Percentiles rank a stretch among this genome's conserved stretches.
phyloP scores from a whole-genome alignment of 1,284 basidiomycete species.

The Bondarzewia mesenterica region DNA sequence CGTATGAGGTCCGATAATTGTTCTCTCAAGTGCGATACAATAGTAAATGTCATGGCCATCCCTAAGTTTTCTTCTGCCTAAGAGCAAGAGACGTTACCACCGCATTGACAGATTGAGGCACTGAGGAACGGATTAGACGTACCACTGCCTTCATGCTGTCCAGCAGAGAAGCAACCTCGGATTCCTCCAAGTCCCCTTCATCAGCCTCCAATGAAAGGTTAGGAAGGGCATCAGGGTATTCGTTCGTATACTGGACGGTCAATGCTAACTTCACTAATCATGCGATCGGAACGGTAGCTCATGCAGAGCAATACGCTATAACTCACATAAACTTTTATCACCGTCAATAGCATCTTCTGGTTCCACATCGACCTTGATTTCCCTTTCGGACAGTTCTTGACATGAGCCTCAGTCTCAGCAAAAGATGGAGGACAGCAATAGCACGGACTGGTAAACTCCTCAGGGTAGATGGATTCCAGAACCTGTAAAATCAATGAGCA shows the following conservation, averaged over 20 bases:
- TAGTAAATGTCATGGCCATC: constrained; percentile 97
- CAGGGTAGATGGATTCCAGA: constrained; percentile 91
- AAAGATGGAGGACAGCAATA: constrained; percentile 16
- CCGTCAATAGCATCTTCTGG: constrained; percentile 73
- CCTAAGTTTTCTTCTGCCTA: constrained; percentile 88
- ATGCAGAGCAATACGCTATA: background rate
- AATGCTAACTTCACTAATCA: constrained; percentile 75
- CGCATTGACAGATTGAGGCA: constrained; percentile 1
- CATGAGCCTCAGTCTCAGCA: constrained; percentile 40
- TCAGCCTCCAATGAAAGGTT: constrained; percentile 60
- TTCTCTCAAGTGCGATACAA: constrained; percentile 85
- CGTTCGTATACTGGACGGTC: constrained; percentile 59
- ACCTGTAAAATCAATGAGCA: constrained; percentile 43
- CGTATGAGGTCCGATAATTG: constrained; percentile 60
- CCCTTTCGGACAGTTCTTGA: constrained; percentile 78
- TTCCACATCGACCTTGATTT: constrained; percentile 82
- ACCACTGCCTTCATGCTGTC: constrained; percentile 59
- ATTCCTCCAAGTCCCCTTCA: constrained; percentile 63
- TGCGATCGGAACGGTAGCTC: no score
- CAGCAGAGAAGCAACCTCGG: constrained; percentile 49
- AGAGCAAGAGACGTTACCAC: background rate
- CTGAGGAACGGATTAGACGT: constrained; percentile 22
- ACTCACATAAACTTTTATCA: constrained; percentile 29
- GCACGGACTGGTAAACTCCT: constrained; percentile 84
- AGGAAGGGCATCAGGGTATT: constrained; percentile 75